Conservation (phyloP, 1,284 basidiomycete genomes). For the Laetiporus sulphureus region DNA sequence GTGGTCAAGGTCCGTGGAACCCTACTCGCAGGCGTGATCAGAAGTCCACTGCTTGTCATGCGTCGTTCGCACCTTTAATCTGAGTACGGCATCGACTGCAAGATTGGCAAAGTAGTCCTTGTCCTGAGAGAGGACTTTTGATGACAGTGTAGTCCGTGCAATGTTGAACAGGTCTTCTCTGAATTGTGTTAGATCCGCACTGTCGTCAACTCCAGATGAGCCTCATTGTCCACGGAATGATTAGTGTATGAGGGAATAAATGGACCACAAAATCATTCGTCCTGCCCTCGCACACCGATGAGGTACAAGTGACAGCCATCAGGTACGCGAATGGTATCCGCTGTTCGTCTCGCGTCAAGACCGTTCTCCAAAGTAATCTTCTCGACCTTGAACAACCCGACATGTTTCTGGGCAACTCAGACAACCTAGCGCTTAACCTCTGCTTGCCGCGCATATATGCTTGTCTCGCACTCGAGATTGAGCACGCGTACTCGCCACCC, state of each 20-base stretch:
- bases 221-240: conserved; percentile 2
- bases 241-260: neutral
- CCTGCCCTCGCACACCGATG: too few relatives aligned
- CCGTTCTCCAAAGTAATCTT: too few relatives aligned
- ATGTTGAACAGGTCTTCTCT: conserved; percentile 93
- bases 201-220: conserved; percentile 24
- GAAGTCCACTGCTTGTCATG: neutral
- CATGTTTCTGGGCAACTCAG: too few relatives aligned
- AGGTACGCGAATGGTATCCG: too few relatives aligned
- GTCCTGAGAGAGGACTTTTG: conserved; percentile 95
- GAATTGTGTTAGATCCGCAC: conserved; percentile 72
- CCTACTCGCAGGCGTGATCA: conserved; percentile 36
- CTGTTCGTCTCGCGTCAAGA: too few relatives aligned
- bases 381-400: too few relatives aligned
- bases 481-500: too few relatives aligned
- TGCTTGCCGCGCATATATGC: too few relatives aligned
- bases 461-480: too few relatives aligned
- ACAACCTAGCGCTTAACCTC: too few relatives aligned
- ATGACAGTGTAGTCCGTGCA: conserved; percentile 91
- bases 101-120: conserved; percentile 99
- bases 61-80: conserved; percentile 63
- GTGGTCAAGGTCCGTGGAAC: conserved; percentile 95
- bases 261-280: neutral
- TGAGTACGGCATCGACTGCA: conserved; percentile 94
- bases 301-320: too few relatives aligned